Evolutionary conservation across 305 asterid species (phyloP).

Genomic region (Fraxinus greggii): DNA sequence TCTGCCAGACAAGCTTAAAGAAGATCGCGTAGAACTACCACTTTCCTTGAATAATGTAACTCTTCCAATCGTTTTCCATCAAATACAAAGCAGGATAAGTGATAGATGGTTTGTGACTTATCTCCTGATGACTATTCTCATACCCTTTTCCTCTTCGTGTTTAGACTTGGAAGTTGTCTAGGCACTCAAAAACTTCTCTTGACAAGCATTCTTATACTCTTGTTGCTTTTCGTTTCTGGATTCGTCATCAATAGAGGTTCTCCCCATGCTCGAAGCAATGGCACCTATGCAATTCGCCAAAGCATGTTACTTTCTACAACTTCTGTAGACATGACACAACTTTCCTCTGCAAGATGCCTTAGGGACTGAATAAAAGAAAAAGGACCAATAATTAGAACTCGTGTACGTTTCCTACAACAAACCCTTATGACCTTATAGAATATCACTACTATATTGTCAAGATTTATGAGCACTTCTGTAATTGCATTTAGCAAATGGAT

Average conservation of each 20-base stretch:
- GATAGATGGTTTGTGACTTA: no score
- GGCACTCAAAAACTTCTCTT: constrained; percentile 62
- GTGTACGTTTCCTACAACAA: background rate
- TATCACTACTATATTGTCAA: constrained; percentile 8
- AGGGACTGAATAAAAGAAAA: constrained; percentile 51
- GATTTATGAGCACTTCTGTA: background rate
- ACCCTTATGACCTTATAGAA: background rate
- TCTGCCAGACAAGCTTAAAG: no score
- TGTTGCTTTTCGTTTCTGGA: constrained; percentile 64
- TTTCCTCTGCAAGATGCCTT: constrained; percentile 74
- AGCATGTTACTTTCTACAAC: constrained; percentile 57
- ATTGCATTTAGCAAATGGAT: background rate
- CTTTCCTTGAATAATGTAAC: no score
- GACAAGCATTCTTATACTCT: constrained; percentile 65
- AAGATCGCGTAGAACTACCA: no score
- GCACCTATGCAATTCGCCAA: constrained; percentile 63
- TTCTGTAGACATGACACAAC: constrained; percentile 42
- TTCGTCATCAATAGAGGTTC: constrained; percentile 37
- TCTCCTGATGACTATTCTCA: constrained; percentile 33
- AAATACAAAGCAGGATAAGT: no score
- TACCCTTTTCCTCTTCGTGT: constrained; percentile 31
- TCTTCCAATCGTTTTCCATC: no score
- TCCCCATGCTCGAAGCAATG: constrained; percentile 69
- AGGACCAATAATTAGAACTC: constrained; percentile 17
- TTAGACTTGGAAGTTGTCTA: constrained; percentile 29